These are phyloP conservation scores for Chlorella variabilis DNA, from an alignment of 163 green algal species.

Conservation along the genomic window DNA sequence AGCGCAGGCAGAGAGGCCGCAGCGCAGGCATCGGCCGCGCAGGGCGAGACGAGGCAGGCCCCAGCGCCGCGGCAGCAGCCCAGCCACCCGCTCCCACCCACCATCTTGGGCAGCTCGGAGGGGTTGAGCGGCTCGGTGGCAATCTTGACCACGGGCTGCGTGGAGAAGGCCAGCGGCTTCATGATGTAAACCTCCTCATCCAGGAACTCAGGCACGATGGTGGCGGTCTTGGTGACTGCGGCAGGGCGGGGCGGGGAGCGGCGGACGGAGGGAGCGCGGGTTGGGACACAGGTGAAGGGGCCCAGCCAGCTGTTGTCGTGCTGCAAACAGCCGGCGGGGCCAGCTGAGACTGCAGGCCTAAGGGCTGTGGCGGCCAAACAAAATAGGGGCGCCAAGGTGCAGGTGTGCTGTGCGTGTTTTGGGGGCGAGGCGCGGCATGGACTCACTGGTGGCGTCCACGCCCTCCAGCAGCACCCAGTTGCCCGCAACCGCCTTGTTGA, in stretches of 20 bases:
- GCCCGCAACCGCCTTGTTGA: constrained; percentile 66
- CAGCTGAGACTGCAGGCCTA: no score
- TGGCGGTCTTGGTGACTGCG: constrained; percentile 91
- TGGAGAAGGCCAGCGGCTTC: constrained; percentile 83
- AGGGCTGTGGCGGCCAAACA: no score
- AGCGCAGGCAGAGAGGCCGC: no score
- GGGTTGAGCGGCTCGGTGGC: constrained; percentile 97
- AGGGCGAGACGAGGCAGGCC: neutral
- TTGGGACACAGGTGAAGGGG: no score
- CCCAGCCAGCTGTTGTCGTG: no score
- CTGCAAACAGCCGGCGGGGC: no score
- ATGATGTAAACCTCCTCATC: constrained; percentile 91
- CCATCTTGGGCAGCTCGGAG: constrained; percentile 97
- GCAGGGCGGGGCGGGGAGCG: neutral
- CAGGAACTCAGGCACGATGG: constrained; percentile 80
- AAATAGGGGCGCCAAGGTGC: no score
- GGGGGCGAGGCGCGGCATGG: no score
- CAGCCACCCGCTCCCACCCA: constrained; percentile 1
- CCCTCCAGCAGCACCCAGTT: constrained; percentile 95
- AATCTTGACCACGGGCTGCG: constrained; percentile 90
- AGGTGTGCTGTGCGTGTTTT: no score
- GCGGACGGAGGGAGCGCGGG: neutral
- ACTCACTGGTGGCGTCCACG: constrained; percentile 82
- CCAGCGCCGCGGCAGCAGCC: no score
- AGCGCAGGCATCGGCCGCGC: neutral